These are phyloP conservation scores for Solanum gracilifrons DNA, from an alignment of 257 asterid species.

Conservation along the genomic window DNA sequence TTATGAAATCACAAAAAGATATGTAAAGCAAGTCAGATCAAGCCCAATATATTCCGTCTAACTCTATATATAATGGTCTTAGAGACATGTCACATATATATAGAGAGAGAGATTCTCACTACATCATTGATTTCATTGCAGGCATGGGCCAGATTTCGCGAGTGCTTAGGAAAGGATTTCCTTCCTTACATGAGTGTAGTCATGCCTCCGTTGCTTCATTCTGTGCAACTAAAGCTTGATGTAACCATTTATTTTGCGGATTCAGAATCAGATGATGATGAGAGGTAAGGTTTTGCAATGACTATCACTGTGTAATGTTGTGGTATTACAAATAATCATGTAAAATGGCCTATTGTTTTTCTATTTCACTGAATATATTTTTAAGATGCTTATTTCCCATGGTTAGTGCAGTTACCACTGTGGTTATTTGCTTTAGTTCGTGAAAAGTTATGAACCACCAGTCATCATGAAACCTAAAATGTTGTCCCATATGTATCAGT, in stretches of 20 bases:
- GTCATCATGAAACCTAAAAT: not conserved
- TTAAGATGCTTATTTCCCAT: not conserved
- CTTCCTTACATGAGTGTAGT: constrained; percentile 90
- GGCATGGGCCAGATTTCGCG: constrained; percentile 98
- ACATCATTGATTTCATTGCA: constrained; percentile 1
- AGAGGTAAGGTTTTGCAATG: constrained; percentile 40
- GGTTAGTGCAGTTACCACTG: not conserved
- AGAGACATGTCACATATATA: not conserved
- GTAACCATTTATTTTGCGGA: constrained; percentile 76
- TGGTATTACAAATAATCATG: not conserved
- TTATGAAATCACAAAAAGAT: not conserved
- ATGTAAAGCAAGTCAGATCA: not conserved
- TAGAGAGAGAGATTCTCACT: not conserved
- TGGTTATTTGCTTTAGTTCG: not conserved
- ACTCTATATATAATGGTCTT: not conserved
- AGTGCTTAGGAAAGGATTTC: constrained; percentile 89
- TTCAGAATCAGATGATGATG: constrained; percentile 86
- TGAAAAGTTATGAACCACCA: not conserved
- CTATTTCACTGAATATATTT: not conserved
- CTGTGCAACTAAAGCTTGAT: constrained; percentile 89
- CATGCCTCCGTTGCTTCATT: constrained; percentile 87
- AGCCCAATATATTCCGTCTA: not conserved
- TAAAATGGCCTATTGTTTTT: not conserved
- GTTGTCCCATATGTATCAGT: not conserved
- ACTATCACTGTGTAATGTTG: not conserved